Percentiles rank a stretch among this genome's conserved stretches.
Evolutionary conservation across 176 grass and related monocot species (phyloP).

Genomic region (Areca catechu): DNA sequence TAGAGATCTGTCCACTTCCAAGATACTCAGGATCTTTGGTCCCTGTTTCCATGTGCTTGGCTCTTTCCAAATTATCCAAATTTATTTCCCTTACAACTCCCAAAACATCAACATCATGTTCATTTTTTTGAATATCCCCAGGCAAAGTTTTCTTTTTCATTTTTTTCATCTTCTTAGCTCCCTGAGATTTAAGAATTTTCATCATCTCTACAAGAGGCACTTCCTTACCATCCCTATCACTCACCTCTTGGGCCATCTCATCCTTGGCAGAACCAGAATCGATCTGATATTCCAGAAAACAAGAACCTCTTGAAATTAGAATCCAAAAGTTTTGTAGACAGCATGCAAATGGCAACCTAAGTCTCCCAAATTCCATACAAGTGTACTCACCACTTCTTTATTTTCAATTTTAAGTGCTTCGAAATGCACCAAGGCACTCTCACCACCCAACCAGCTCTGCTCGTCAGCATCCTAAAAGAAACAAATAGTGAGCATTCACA

Average conservation of each 20-base stretch:
- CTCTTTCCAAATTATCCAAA: slow-evolving; percentile 49
- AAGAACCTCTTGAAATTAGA: slow-evolving; percentile 17
- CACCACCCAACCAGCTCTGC: slow-evolving; percentile 53
- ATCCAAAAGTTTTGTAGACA: neutral
- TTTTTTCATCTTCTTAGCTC: slow-evolving; percentile 44
- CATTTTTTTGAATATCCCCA: slow-evolving; percentile 44
- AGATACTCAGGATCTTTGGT: slow-evolving; percentile 8
- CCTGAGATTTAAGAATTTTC: slow-evolving; percentile 84
- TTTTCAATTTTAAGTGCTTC: slow-evolving; percentile 59
- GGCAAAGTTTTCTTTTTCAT: slow-evolving; percentile 45
- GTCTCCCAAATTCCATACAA: neutral
- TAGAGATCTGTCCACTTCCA: slow-evolving; percentile 1
- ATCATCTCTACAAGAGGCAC: slow-evolving; percentile 75
- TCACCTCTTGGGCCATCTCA: slow-evolving; percentile 54
- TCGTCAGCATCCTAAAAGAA: slow-evolving; percentile 45
- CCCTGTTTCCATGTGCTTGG: slow-evolving; percentile 11
- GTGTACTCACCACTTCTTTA: slow-evolving; percentile 41
- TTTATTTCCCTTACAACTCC: slow-evolving; percentile 92
- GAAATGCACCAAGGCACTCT: slow-evolving; percentile 65
- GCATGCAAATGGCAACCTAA: too few relatives aligned
- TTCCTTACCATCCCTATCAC: slow-evolving; percentile 80
- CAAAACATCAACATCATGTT: slow-evolving; percentile 79
- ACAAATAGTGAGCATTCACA: neutral
- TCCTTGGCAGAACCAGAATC: slow-evolving; percentile 36
- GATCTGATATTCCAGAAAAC: slow-evolving; percentile 38